phyloP scores from a whole-genome alignment of 176 grass and related monocot genomes.

The Themeda triandra region DNA sequence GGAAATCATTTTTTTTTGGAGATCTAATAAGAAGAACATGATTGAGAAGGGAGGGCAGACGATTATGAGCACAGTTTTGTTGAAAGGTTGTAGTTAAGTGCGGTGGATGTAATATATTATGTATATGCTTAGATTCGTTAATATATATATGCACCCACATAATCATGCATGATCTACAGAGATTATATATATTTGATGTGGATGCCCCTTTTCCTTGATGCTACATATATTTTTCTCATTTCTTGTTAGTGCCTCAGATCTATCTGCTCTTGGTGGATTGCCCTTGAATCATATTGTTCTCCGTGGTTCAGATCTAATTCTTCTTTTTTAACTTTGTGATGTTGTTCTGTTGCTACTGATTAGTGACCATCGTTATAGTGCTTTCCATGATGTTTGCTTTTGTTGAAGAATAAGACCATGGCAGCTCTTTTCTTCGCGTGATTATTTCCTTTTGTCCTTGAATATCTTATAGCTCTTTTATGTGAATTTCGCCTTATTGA shows the following conservation, averaged over 20 bases:
- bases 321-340: not conserved
- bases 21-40: not conserved
- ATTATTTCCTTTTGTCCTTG: not conserved
- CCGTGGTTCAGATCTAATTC: not conserved
- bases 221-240: not conserved
- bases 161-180: not conserved
- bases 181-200: not conserved
- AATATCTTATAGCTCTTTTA: not conserved
- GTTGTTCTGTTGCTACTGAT: not conserved
- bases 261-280: not conserved
- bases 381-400: not conserved
- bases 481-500: not conserved
- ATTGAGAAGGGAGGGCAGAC: not conserved
- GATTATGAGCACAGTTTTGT: conserved; percentile 10
- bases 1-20: not conserved
- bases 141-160: not conserved
- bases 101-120: not conserved
- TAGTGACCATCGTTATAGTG: not conserved
- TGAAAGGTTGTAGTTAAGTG: not conserved
- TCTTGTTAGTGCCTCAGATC: not conserved
- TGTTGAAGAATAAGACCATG: not conserved
- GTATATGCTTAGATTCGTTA: not conserved
- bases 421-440: not conserved
- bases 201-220: not conserved
- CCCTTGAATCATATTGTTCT: not conserved